A percentile compares a stretch with the other conserved stretches of the same genome.
Conservation (phyloP, 768 basidiomycete genomes). For the Podaxis sp. region DNA sequence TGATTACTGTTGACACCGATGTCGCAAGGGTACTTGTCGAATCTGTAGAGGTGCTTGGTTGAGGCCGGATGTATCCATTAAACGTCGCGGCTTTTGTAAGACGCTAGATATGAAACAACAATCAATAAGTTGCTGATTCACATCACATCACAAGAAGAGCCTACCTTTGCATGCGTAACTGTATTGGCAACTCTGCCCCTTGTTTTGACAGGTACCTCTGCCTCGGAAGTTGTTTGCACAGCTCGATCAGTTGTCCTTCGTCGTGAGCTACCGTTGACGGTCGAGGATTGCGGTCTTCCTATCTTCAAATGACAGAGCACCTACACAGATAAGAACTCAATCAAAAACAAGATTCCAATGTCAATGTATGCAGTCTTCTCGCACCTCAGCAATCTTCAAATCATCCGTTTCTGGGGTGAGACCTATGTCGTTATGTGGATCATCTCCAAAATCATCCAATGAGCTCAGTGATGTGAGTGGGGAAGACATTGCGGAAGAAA, state of each 20-base stretch:
- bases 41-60: slow-evolving; percentile 22
- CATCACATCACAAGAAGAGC: background rate
- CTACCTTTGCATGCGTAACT: background rate
- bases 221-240: slow-evolving; percentile 29
- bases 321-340: slow-evolving; percentile 16
- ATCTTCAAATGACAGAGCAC: slow-evolving; percentile 25
- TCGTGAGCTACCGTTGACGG: slow-evolving; percentile 11
- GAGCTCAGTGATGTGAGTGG: slow-evolving; percentile 76
- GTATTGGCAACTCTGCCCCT: slow-evolving; percentile 1
- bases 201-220: slow-evolving; percentile 1
- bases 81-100: slow-evolving; percentile 4
- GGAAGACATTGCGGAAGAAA: slow-evolving; percentile 58
- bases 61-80: slow-evolving; percentile 8
- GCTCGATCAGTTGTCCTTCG: slow-evolving; percentile 24
- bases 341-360: background rate
- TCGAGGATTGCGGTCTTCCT: slow-evolving; percentile 17
- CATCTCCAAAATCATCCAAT: slow-evolving; percentile 54
- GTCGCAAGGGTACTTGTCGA: slow-evolving; percentile 31
- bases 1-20: slow-evolving; percentile 21
- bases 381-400: slow-evolving; percentile 58
- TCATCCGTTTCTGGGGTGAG: slow-evolving; percentile 43
- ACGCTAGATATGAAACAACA: background rate
- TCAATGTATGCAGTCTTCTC: slow-evolving; percentile 7
- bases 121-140: background rate
- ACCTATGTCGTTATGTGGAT: slow-evolving; percentile 27